A percentile compares a stretch with the other conserved stretches of the same genome.
Conservation (phyloP, 2,329 filamentous ascomycete genomes). For the Ustulina deusta region DNA sequence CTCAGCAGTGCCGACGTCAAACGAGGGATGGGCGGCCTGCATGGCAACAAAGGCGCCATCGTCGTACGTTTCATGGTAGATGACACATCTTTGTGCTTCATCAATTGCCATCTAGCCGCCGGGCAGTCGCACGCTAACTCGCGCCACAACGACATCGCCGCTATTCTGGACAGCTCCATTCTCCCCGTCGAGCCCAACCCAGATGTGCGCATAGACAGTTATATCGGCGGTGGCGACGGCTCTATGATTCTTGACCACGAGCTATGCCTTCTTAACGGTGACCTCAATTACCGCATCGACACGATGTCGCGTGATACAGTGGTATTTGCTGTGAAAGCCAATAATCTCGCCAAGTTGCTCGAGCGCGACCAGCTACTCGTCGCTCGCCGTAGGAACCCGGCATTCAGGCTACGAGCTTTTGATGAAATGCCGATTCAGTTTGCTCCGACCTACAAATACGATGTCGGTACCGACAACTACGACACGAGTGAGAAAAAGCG, state of each 20-base stretch:
- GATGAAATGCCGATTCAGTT: constrained; percentile 92
- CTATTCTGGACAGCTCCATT: constrained; percentile 83
- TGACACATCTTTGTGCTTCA: constrained; percentile 92
- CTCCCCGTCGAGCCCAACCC: constrained; percentile 80
- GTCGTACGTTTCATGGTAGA: constrained; percentile 93
- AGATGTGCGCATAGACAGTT: constrained; percentile 78
- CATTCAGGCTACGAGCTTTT: constrained; percentile 88
- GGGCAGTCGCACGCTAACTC: constrained; percentile 91
- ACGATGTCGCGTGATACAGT: constrained; percentile 95
- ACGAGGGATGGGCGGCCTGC: constrained; percentile 92
- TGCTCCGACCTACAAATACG: constrained; percentile 97
- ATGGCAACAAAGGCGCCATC: constrained; percentile 96
- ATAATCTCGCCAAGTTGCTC: constrained; percentile 86
- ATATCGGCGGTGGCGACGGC: constrained; percentile 91
- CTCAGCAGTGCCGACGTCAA: constrained; percentile 88
- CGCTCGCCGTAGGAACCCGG: constrained; percentile 87
- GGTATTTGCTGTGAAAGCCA: constrained; percentile 82
- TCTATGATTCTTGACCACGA: constrained; percentile 96
- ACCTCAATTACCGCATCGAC: constrained; percentile 98
- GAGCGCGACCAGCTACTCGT: constrained; percentile 94
- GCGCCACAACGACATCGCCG: constrained; percentile 91
- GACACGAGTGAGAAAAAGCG: constrained; percentile 95
- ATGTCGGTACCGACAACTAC: constrained; percentile 93
- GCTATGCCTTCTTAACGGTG: constrained; percentile 95
- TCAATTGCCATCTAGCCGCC: constrained; percentile 97